These are phyloP conservation scores for Takashimella tepidaria DNA, from an alignment of 1,284 basidiomycete species.

Conservation along the genomic window DNA sequence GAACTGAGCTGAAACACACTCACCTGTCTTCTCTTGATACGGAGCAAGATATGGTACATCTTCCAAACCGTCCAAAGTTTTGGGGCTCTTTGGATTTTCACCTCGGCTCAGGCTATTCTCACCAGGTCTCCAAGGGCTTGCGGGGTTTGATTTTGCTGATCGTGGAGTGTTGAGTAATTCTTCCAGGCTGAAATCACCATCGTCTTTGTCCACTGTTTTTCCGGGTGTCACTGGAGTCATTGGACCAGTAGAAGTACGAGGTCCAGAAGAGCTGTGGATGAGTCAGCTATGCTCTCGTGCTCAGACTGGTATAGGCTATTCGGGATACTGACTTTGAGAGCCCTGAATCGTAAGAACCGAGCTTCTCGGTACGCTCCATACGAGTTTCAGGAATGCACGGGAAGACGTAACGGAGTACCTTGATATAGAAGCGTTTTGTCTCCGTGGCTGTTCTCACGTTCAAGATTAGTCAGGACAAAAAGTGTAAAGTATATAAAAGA, in stretches of 20 bases:
- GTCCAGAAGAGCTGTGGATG: background rate
- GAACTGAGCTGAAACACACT: background rate
- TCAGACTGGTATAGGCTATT: too few relatives aligned
- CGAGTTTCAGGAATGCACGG: conserved; percentile 23
- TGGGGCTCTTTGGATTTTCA: background rate
- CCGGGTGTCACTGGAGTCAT: background rate
- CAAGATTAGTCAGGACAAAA: background rate
- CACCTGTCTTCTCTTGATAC: background rate
- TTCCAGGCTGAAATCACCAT: background rate
- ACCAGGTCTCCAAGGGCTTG: background rate
- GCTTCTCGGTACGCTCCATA: background rate
- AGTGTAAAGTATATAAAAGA: background rate
- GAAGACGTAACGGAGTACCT: conserved; percentile 22
- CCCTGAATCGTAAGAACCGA: conserved; percentile 1
- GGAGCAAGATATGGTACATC: background rate
- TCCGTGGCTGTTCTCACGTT: conserved; percentile 21
- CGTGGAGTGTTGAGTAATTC: background rate
- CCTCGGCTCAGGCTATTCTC: background rate
- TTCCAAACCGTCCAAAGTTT: background rate
- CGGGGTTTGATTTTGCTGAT: background rate
- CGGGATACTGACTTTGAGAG: too few relatives aligned
- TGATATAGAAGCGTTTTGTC: conserved; percentile 33
- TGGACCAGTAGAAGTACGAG: background rate
- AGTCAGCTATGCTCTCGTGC: too few relatives aligned
- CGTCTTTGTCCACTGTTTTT: background rate